Base-by-base conservation (phyloP, 164 flowering plant species). In the Buxus sempervirens region DNA sequence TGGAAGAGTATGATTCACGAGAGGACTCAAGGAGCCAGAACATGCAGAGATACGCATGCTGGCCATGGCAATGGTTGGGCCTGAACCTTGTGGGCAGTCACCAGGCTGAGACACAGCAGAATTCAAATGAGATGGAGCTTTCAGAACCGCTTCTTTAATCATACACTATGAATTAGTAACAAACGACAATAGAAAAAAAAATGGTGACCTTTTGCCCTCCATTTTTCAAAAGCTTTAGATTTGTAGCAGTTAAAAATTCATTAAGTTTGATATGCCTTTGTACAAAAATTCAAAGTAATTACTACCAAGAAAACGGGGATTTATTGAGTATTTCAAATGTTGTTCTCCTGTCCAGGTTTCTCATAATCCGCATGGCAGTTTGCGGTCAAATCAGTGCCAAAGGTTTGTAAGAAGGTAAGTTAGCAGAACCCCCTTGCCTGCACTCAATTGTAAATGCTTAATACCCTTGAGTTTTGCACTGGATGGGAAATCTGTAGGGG, bases 1-100 rank as follows among this genome's bases (percentile, higher is more conserved):
- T 91, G 20, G 97, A 91, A 68, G 93, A 88, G 70, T 64, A 70
- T n/a, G 96, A 90, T 56, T 74, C 80, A 12, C 82, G 80, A 25
- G 83, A 80, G 48, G 90, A 87, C 65, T 80, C 77, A 51, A 75
- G 70, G 57, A 76, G 67, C 21, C 70, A 61, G 55, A 80, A 59
- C 58, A 54, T 85, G 25, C 85, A 83, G 12, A 82, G 97, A 78
- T 91, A 91, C 70, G 73, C 80, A 18, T 91, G 98, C 77, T 95
- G 98, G 98, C 98, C 98, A 36, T 95, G 98, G 98, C 84, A 89
- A 72, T 91, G 93, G 96, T 85, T 95, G 24, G 97, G 98, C 25
- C 38, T 95, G 58, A 83, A 89, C 76, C 82, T 81, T 73, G 91
- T 90, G 6, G 96, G 96, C 15, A 0, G 16, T 19, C 82, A 68